Base-by-base conservation (phyloP, 345 rosid genomes). In the Citropsis articulata region DNA sequence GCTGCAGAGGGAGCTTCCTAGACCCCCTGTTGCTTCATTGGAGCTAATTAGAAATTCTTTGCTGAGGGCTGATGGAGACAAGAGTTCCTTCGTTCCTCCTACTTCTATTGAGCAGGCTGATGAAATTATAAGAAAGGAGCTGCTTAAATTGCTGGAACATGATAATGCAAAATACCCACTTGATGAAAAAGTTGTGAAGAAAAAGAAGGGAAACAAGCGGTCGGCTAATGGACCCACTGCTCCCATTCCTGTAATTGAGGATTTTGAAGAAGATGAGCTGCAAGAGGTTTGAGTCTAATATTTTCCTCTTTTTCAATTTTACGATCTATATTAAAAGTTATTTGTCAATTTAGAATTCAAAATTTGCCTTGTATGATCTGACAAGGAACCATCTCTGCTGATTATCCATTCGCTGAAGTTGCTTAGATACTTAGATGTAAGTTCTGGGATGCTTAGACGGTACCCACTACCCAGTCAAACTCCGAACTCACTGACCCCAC, bases 91-190 rank as follows among this genome's bases (percentile, higher is more conserved):
- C 82, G 98, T 90, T 81, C 98, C 98, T 76, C 99, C 98, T 60
- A 96, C 93, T 68, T 71, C 83, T 31, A 81, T 92, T 77, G 99
- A 94, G 86, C 88, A 83, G 84, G 99, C 99, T 72, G 99, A 93
- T 87, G 91, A 94, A 93, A 83, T 91, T 90, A 86, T 97, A 68
- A 78, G 96, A 73, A 86, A 86, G 79, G 98, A 94, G 89, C 93
- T 97, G 76, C 83, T 97, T 4, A 72, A 79, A 65, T 85, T 97
- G 77, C 86, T 97, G 48, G 97, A 93, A 84, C 98, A 94, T 79
- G 99, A 97, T 81, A 94, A 91, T 91, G 94, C 96, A 65, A 94
- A 97, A 84, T 97, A 97, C 88, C 99, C 98, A n/a, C 93, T 94
- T 80, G 97, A 91, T 61, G 98, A 85, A 71, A 94, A 91, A 84